Conservation (phyloP, 192 early-diverging fungal species). For the Backusella mclennaniae region DNA sequence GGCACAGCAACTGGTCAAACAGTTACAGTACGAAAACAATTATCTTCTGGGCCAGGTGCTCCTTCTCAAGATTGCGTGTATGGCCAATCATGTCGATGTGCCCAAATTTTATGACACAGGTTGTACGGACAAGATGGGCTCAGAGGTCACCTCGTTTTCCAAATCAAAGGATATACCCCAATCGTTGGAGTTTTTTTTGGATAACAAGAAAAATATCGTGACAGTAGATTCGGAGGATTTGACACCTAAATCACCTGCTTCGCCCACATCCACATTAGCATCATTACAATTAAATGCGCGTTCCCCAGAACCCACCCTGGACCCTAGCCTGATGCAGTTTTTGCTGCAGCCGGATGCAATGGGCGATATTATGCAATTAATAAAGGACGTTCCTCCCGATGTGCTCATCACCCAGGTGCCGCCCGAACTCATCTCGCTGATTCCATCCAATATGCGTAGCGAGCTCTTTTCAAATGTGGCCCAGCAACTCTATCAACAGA, state of each 20-base stretch:
- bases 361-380: not conserved
- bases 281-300: not conserved
- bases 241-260: not conserved
- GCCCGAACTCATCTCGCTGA: not conserved
- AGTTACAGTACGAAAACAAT: not conserved
- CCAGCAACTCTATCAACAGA: not conserved
- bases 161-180: slow-evolving; percentile 5
- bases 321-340: not conserved
- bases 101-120: slow-evolving; percentile 28
- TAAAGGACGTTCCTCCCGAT: not conserved
- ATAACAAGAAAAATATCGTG: not conserved
- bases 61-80: not conserved
- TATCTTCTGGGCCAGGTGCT: not conserved
- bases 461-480: not conserved
- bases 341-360: slow-evolving; percentile 1
- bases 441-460: not conserved
- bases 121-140: not conserved
- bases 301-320: not conserved
- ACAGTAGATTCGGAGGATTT: not conserved
- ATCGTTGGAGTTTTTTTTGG: not conserved
- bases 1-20: not conserved
- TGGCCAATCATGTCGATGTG: not conserved
- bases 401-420: not conserved
- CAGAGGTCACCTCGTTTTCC: slow-evolving; percentile 1
- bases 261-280: not conserved